These are phyloP conservation scores for Ceratobasidium sp. DNA, from an alignment of 1,284 basidiomycete genomes.

Conservation along the genomic window DNA sequence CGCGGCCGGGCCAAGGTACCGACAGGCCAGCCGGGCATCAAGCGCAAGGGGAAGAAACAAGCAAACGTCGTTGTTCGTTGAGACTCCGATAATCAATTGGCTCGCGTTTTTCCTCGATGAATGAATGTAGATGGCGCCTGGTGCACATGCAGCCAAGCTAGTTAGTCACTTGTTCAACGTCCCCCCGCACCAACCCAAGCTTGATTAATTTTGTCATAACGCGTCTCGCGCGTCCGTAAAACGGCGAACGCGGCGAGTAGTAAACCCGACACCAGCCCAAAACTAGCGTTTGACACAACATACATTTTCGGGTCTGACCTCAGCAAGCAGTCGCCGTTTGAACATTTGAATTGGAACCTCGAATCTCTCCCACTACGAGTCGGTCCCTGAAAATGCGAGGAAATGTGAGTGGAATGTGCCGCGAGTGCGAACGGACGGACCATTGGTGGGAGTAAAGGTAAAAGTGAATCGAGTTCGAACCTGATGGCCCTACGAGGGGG, in stretches of 20 bases:
- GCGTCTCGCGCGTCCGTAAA: neutral
- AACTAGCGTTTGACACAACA: neutral
- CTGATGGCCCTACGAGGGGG: slow-evolving; percentile 28
- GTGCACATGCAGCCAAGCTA: neutral
- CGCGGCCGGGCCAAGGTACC: slow-evolving; percentile 18
- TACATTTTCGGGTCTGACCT: slow-evolving; percentile 4
- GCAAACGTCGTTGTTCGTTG: neutral
- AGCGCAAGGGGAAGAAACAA: neutral
- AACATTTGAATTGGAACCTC: slow-evolving; percentile 34
- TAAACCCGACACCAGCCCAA: neutral
- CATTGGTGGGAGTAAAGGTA: slow-evolving; percentile 17
- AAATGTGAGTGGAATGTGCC: slow-evolving; percentile 20
- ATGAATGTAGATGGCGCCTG: slow-evolving; percentile 8
- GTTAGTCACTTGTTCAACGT: neutral
- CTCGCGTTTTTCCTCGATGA: slow-evolving; percentile 23
- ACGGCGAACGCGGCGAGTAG: neutral
- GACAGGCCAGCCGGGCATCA: slow-evolving; percentile 29
- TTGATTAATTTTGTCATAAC: slow-evolving; percentile 17
- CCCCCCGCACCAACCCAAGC: neutral
- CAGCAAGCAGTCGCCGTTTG: slow-evolving; percentile 32
- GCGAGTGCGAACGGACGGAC: neutral
- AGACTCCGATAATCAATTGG: slow-evolving; percentile 41
- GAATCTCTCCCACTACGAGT: neutral
- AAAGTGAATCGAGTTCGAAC: slow-evolving; percentile 27
- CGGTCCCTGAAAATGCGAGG: slow-evolving; percentile 34